Conservation (phyloP, 2,329 filamentous ascomycete species). For the Paracorniculantispora psalliotae region DNA sequence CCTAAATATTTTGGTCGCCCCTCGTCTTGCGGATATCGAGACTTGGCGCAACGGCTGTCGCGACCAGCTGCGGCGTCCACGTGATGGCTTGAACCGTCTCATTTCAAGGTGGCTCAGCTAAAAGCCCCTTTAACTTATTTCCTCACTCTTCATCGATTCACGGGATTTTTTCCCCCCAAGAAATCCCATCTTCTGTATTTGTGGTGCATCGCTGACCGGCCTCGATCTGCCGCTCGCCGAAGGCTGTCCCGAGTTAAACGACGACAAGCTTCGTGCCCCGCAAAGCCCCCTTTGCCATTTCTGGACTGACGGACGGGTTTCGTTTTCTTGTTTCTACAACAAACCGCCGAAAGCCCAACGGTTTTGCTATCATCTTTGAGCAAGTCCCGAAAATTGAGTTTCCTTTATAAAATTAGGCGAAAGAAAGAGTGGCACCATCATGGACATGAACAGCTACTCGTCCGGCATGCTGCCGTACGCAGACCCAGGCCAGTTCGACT, state of each 20-base stretch:
- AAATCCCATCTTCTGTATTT: not conserved
- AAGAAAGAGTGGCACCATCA: slow-evolving; percentile 11
- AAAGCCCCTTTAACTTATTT: not conserved
- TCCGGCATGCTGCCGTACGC: slow-evolving; percentile 26
- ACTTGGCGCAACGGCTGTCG: slow-evolving; percentile 3
- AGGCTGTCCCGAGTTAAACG: not conserved
- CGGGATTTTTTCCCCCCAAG: not conserved
- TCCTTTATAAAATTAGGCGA: not conserved
- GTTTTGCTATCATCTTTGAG: not conserved
- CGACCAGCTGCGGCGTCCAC: not conserved
- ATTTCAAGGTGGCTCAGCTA: not conserved
- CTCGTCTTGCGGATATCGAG: slow-evolving; percentile 1
- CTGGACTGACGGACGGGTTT: not conserved
- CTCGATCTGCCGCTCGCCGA: not conserved
- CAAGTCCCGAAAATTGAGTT: not conserved
- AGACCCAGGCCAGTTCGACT: slow-evolving; percentile 33
- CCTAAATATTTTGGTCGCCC: not conserved
- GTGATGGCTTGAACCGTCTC: not conserved
- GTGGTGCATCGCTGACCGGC: not conserved
- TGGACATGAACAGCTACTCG: slow-evolving; percentile 27
- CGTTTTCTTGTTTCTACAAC: not conserved
- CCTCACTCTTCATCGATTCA: not conserved
- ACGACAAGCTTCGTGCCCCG: not conserved
- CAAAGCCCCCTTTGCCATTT: not conserved
- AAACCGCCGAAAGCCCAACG: not conserved